Percentiles rank a stretch among this genome's conserved stretches.
Conservation (phyloP, 306 rosid species). For the Prosopis cineraria region DNA sequence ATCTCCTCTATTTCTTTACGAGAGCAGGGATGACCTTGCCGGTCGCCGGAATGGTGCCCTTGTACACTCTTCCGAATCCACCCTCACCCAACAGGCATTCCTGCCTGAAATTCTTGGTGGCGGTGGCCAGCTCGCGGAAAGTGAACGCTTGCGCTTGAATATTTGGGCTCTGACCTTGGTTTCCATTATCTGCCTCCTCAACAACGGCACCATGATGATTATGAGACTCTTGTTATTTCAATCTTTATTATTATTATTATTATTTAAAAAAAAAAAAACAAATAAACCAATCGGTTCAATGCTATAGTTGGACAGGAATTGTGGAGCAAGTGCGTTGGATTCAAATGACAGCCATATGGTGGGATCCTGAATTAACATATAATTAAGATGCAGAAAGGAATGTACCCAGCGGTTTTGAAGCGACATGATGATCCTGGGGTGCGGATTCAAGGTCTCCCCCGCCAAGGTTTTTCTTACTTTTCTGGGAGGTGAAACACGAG, state of each 20-base stretch:
- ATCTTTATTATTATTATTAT: not conserved
- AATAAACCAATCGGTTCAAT: not conserved
- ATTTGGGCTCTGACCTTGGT: constrained; percentile 34
- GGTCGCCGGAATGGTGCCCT: constrained; percentile 61
- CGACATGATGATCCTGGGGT: not conserved
- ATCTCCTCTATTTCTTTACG: not conserved
- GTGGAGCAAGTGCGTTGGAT: not conserved
- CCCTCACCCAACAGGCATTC: constrained; percentile 82
- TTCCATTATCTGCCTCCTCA: constrained; percentile 26
- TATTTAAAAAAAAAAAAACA: not conserved
- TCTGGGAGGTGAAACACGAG: constrained; percentile 72
- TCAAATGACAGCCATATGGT: not conserved
- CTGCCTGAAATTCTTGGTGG: constrained; percentile 90
- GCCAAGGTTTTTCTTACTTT: constrained; percentile 47
- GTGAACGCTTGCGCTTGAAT: constrained; percentile 58
- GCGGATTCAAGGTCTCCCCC: constrained; percentile 39
- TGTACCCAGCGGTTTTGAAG: constrained; percentile 49
- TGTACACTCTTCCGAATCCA: constrained; percentile 81
- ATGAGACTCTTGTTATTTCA: not conserved
- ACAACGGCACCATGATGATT: not conserved
- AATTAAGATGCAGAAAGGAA: not conserved
- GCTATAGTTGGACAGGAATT: not conserved
- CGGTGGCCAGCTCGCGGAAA: constrained; percentile 89
- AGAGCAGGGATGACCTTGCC: constrained; percentile 56
- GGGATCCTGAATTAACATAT: not conserved